Evolutionary conservation across 257 asterid species (phyloP).

Genomic region (Solanum sitiens): DNA sequence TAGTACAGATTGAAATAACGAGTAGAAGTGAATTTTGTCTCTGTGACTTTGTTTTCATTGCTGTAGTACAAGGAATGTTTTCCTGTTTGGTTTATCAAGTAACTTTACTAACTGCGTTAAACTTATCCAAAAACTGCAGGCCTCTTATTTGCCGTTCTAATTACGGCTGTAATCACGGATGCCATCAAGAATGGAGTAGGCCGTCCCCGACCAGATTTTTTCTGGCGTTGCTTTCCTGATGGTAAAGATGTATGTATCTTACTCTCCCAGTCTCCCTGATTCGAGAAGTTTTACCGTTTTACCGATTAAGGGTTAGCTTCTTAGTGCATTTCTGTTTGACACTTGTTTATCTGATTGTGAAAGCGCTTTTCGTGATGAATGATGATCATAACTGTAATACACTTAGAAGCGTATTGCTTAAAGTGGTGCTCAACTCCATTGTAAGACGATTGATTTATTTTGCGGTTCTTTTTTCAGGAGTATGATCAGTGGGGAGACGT

Average conservation of each 20-base stretch:
- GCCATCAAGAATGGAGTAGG: conserved; percentile 81
- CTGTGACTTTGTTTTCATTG: not conserved
- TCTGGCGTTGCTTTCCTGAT: conserved; percentile 94
- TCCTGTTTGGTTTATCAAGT: not conserved
- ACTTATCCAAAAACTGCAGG: conserved; percentile 29
- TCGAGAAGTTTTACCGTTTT: not conserved
- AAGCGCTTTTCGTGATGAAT: not conserved
- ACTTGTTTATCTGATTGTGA: not conserved
- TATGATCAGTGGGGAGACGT: conserved; percentile 64
- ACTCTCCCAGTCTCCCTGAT: too few species aligned
- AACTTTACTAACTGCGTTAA: not conserved
- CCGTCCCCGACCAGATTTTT: conserved; percentile 78
- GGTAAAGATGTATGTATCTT: conserved; percentile 44
- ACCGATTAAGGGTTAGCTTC: not conserved
- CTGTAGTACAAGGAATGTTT: not conserved
- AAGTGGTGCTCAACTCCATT: not conserved
- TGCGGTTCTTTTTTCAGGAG: conserved; percentile 13
- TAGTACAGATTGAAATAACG: not conserved
- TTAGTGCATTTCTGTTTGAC: not conserved
- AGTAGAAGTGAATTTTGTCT: not conserved
- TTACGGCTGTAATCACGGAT: conserved; percentile 75
- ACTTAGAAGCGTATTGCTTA: not conserved
- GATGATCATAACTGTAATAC: not conserved
- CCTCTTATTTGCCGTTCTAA: conserved; percentile 53
- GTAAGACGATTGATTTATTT: not conserved